Conservation (phyloP, 306 rosid species). For the Vigna hirtella region DNA sequence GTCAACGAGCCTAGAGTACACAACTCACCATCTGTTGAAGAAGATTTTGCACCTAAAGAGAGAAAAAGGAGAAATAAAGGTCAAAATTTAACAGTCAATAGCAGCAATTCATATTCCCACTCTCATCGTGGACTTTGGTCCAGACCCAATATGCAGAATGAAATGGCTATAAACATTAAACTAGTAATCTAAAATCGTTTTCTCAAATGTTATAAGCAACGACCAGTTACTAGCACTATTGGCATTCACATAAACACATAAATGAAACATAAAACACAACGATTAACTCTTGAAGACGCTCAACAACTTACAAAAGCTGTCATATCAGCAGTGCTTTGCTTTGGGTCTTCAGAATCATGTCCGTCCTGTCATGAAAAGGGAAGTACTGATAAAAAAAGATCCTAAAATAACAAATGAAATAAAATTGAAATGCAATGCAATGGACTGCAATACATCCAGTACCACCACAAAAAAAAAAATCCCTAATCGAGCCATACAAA, state of each 20-base stretch:
- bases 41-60: slow-evolving; percentile 87
- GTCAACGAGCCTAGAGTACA: slow-evolving; percentile 32
- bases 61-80: not conserved
- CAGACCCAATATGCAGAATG: not conserved
- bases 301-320: slow-evolving; percentile 82
- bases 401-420: not conserved
- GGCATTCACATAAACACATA: slow-evolving; percentile 24
- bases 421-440: not conserved
- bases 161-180: slow-evolving; percentile 23
- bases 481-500: not conserved
- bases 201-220: not conserved
- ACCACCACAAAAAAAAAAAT: not conserved
- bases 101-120: not conserved
- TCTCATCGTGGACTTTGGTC: slow-evolving; percentile 13
- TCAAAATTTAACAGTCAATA: slow-evolving; percentile 38
- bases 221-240: slow-evolving; percentile 9
- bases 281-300: not conserved
- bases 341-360: slow-evolving; percentile 75
- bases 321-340: slow-evolving; percentile 96
- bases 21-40: slow-evolving; percentile 97
- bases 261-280: slow-evolving; percentile 8
- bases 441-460: not conserved
- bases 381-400: not conserved
- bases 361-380: slow-evolving; percentile 64
- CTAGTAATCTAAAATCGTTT: not conserved